Evolutionary conservation across 2,329 filamentous ascomycete genomes (phyloP), one percentile per base, ranked within the genome.

Genomic region (Neurospora crassa): DNA sequence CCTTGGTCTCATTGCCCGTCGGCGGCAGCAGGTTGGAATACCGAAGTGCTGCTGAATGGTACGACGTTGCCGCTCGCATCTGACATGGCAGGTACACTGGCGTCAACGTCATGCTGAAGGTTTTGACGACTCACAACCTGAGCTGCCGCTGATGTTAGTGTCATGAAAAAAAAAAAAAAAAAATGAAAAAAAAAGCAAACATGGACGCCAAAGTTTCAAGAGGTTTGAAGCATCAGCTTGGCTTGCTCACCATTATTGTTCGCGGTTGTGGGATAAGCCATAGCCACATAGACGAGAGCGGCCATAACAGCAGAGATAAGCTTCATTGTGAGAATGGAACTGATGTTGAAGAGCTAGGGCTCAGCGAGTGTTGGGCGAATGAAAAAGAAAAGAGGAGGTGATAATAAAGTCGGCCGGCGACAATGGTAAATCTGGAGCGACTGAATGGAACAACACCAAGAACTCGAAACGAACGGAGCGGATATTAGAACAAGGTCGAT

Each of bases 361-460:
- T 2, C 34, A 63, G 29, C 16, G 14, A 16, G 24, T 63, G 53
- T 18, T 34, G 53, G 3, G 24, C 3, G 53, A 59, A 59, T 29
- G 20, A 24, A 24, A 24, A 24, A n/a, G 14, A 3, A 2, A 20
- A 29, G 5, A 2, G 16, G 1, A 59, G 24, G 7, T 59, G 12
- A 24, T 59, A 18, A 74, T 42, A 73, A 70, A 79, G 84, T 86
- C 84, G 85, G 78, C 84, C 85, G 83, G 85, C 85, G 85, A 86
- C 84, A 78, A 81, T 80, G 78, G 80, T 77, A 40, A 37, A 37
- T 37, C 34, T 77, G 74, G 77, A 78, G 71, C 74, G 74, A 76
- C 77, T 73, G 68, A 76, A 71, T 71, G 70, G 40, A 71, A 72
- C 69, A 67, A 45, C 40, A 74, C 34, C 69, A 40, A 70, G 40